Percentiles rank a stretch among this genome's conserved stretches.
phyloP scores from a whole-genome alignment of 441 rosid genomes.

The Metrosideros polymorpha region DNA sequence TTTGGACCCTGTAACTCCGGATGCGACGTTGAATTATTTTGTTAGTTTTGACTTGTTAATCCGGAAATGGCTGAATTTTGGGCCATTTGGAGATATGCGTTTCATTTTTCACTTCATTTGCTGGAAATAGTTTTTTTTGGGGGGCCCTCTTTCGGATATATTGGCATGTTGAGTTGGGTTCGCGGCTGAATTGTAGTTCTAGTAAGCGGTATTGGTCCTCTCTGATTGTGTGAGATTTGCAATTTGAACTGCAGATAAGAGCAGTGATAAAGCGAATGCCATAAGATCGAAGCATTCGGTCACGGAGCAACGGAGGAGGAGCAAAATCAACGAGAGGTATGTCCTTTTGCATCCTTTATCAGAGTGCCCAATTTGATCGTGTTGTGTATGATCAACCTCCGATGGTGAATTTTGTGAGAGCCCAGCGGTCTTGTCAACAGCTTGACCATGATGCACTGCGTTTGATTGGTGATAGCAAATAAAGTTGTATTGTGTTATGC shows the following conservation, averaged over 20 bases:
- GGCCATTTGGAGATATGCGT: neutral
- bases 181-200: neutral
- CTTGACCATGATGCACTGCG: neutral
- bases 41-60: neutral
- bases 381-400: neutral
- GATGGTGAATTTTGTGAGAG: neutral
- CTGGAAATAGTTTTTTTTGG: neutral
- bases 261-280: constrained; percentile 54
- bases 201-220: neutral
- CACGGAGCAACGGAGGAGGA: constrained; percentile 61
- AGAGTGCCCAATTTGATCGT: neutral
- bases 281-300: constrained; percentile 66
- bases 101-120: neutral
- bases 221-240: constrained; percentile 7
- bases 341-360: neutral
- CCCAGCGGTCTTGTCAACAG: neutral
- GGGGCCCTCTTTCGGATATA: neutral
- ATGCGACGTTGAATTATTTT: neutral
- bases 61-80: neutral
- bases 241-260: constrained; percentile 44
- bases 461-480: neutral
- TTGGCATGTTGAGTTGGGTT: neutral
- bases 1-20: neutral
- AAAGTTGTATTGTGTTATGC: neutral
- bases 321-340: constrained; percentile 71